Conservation (phyloP, 1,284 basidiomycete species). For the Coniophora puteana region DNA sequence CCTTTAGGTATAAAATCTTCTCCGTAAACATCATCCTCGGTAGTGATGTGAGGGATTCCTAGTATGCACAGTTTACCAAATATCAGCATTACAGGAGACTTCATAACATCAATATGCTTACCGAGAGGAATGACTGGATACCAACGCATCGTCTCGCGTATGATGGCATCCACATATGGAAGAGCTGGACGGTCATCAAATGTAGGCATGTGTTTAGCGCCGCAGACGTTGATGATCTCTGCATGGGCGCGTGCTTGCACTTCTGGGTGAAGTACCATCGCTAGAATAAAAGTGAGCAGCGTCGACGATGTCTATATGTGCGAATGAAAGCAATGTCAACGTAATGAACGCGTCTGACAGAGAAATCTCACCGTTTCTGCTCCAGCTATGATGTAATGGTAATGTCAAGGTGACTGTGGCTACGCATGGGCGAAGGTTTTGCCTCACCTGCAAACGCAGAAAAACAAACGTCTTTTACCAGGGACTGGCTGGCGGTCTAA, state of each 20-base stretch:
- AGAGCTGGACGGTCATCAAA: slow-evolving; percentile 15
- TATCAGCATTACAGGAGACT: background rate
- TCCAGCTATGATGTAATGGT: slow-evolving; percentile 1
- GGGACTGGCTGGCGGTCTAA: slow-evolving; percentile 1
- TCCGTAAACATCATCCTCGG: background rate
- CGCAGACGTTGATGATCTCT: slow-evolving; percentile 18
- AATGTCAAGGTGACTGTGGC: slow-evolving; percentile 3
- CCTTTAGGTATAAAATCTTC: background rate
- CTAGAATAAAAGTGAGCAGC: slow-evolving; percentile 31
- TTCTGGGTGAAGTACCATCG: slow-evolving; percentile 18
- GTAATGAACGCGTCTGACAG: background rate
- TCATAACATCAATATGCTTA: background rate
- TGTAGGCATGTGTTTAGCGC: slow-evolving; percentile 13
- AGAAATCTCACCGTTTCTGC: slow-evolving; percentile 6
- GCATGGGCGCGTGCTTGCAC: slow-evolving; percentile 17
- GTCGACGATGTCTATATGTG: slow-evolving; percentile 28
- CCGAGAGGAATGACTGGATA: slow-evolving; percentile 10
- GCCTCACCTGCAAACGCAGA: slow-evolving; percentile 8
- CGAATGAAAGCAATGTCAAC: slow-evolving; percentile 9
- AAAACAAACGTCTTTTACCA: background rate
- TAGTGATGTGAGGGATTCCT: background rate
- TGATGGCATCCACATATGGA: slow-evolving; percentile 16
- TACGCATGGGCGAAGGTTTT: slow-evolving; percentile 9
- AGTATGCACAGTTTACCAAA: background rate
- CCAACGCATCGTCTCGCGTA: slow-evolving; percentile 14